Evolutionary conservation across 257 asterid genomes (phyloP), one percentile per base, ranked within the genome.

Genomic region (Craterostigma plantagineum): DNA sequence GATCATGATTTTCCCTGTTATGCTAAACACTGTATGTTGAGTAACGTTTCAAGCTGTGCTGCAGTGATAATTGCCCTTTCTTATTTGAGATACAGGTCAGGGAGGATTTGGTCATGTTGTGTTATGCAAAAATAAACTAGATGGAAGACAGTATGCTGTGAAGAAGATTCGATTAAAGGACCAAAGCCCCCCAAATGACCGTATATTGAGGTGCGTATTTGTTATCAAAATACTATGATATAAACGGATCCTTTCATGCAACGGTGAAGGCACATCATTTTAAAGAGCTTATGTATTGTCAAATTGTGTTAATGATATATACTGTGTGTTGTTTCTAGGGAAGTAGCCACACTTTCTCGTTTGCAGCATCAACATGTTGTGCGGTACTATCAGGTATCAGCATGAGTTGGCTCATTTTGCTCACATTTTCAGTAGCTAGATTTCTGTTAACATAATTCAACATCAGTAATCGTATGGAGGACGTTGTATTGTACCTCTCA

Each of bases 81-180:
- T 27, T 46, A 44, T 63, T 49, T 58, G 47, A 47, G 30, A 23
- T 23, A 23, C 68, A 86, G 97, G 95, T 51, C 98, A 71, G 55
- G 98, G 98, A 56, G 98, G 98, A 50, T 87, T 82, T 68, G 98
- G 98, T 58, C 93, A 74, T 36, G 98, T 87, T 50, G 85, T 87
- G 61, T 58, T 87, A 46, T 87, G 98, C 78, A 82, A 79, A 75
- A 87, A 87, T 71, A 87, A 87, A 77, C 67, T 82, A 48, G 98
- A 87, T 59, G 98, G 98, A 43, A 63, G 95, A 51, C 98, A 87
- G 48, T 87, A 87, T 65, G 98, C 98, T 48, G 77, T 87, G 55
- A 87, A 87, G 81, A 82, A 82, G 73, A 87, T 87, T 54, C 90
- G 63, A 13, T 65, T 87, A 43, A 87, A 87, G 81, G 98, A 76